Conservation (phyloP, 805 yeast species). For the Suhomyces vadensis region DNA sequence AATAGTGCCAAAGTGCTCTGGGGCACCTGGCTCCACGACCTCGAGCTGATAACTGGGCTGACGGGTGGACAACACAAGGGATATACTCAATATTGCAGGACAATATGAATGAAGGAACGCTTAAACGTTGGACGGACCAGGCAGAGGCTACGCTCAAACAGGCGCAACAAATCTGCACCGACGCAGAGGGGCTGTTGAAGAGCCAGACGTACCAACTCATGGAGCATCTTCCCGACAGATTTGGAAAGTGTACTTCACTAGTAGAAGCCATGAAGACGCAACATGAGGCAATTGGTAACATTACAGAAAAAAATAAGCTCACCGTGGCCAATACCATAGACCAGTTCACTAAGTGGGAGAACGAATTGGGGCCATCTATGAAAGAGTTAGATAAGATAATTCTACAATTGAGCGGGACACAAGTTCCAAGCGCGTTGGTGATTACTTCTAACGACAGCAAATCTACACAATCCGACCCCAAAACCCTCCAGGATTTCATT, state of each 20-base stretch:
- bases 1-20: too few relatives aligned
- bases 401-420: conserved; percentile 22
- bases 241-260: conserved; percentile 17
- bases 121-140: conserved; percentile 30
- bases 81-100: background rate
- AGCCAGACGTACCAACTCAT: conserved; percentile 24
- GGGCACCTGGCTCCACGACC: background rate
- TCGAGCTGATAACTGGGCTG: too few relatives aligned
- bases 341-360: conserved; percentile 4
- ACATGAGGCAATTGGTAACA: conserved; percentile 13
- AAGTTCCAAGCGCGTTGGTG: conserved; percentile 29
- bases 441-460: conserved; percentile 5
- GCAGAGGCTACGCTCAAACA: conserved; percentile 28
- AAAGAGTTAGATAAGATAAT: conserved; percentile 26
- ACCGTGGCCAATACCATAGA: conserved; percentile 4
- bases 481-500: conserved; percentile 32
- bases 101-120: conserved; percentile 9
- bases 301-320: conserved; percentile 18
- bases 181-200: conserved; percentile 34
- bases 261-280: conserved; percentile 18
- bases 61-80: too few relatives aligned
- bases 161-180: conserved; percentile 35
- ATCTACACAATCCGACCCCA: background rate
- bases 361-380: conserved; percentile 23
- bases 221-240: conserved; percentile 23